Conservation (phyloP, 805 yeast genomes). For the Priceomyces fermenticarens region DNA sequence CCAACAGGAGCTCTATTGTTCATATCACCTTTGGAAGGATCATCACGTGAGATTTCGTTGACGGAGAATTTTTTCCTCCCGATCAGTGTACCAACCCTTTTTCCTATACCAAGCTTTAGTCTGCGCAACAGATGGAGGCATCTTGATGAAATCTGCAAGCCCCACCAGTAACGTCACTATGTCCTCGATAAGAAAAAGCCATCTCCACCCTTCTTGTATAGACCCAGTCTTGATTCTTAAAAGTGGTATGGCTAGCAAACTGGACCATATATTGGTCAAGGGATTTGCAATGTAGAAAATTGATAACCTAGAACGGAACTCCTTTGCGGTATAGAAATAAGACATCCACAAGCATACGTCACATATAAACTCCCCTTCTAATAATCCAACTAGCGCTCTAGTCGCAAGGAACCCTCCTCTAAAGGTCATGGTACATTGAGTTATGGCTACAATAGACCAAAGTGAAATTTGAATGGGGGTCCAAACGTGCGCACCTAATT, state of each 20-base stretch:
- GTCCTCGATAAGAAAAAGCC: slow-evolving; percentile 14
- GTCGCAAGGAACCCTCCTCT: slow-evolving; percentile 21
- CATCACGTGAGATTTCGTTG: slow-evolving; percentile 58
- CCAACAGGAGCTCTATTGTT: slow-evolving; percentile 55
- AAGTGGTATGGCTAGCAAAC: slow-evolving; percentile 17
- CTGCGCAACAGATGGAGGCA: slow-evolving; percentile 9
- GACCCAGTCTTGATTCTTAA: slow-evolving; percentile 16
- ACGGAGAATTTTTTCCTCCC: slow-evolving; percentile 58
- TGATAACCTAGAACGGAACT: slow-evolving; percentile 55
- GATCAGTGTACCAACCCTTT: slow-evolving; percentile 44
- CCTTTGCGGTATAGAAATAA: slow-evolving; percentile 58
- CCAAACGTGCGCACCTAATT: slow-evolving; percentile 60
- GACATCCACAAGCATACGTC: slow-evolving; percentile 61
- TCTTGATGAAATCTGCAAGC: slow-evolving; percentile 5
- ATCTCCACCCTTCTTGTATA: slow-evolving; percentile 19
- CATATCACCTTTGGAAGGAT: slow-evolving; percentile 62
- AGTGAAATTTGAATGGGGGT: slow-evolving; percentile 40
- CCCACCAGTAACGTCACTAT: slow-evolving; percentile 9
- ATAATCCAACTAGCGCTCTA: slow-evolving; percentile 24
- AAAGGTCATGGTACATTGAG: slow-evolving; percentile 20
- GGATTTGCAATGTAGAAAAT: slow-evolving; percentile 34
- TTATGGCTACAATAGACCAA: slow-evolving; percentile 25
- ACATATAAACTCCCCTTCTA: slow-evolving; percentile 39
- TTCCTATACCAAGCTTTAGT: slow-evolving; percentile 4
- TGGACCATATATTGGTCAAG: slow-evolving; percentile 16